Evolutionary conservation across 805 yeast genomes (phyloP).

Genomic region (Metschnikowia lachancei): DNA sequence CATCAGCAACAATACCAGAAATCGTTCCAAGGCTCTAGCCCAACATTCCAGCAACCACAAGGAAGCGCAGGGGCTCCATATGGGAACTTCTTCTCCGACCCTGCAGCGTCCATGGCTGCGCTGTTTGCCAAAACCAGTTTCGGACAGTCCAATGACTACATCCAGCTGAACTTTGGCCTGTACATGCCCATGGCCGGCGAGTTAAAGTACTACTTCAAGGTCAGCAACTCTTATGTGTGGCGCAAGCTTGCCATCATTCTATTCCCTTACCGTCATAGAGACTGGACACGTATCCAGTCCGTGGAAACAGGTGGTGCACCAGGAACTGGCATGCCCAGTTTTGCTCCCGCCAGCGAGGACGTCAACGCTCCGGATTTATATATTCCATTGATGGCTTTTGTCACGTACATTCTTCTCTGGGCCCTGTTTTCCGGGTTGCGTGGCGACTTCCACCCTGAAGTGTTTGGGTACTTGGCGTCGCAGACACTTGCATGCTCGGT

Average conservation of each 20-base stretch:
- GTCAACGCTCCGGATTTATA: constrained; percentile 95
- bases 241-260: constrained; percentile 69
- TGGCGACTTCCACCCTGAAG: constrained; percentile 90
- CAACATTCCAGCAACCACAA: constrained; percentile 25
- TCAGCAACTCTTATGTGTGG: constrained; percentile 82
- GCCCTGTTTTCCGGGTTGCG: constrained; percentile 81
- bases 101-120: constrained; percentile 78
- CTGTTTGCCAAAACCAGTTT: constrained; percentile 87
- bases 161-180: constrained; percentile 66
- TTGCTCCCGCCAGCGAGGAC: constrained; percentile 79
- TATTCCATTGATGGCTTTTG: constrained; percentile 89
- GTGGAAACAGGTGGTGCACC: constrained; percentile 18
- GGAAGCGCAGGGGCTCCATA: constrained; percentile 21
- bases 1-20: constrained; percentile 27
- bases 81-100: constrained; percentile 62
- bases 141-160: constrained; percentile 72
- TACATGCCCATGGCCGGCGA: constrained; percentile 51
- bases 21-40: constrained; percentile 42
- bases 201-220: constrained; percentile 85
- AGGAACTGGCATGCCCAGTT: constrained; percentile 33
- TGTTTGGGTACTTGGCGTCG: constrained; percentile 82
- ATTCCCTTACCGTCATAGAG: constrained; percentile 81
- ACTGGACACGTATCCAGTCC: constrained; percentile 65
- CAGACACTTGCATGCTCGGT: constrained; percentile 80
- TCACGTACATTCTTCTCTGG: constrained; percentile 81